Base-by-base conservation (phyloP, 495 filamentous ascomycete genomes). In the Neurospora sp. region DNA sequence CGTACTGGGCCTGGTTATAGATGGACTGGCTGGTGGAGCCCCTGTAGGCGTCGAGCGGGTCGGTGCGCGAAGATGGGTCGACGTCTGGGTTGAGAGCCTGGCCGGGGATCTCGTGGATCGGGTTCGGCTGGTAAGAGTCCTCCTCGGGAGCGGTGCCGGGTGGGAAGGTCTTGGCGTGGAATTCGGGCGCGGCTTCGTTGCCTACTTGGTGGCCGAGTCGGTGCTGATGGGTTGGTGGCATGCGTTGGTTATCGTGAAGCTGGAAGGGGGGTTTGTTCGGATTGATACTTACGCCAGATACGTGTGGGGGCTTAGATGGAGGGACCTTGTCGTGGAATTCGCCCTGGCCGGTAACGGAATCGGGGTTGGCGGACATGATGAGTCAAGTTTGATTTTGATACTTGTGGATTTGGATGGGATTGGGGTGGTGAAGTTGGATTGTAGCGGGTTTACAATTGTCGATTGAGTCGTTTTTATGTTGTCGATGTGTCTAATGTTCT, bases 1-100 rank as follows among this genome's bases (percentile, higher is more conserved):
- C 90, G 0, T 88, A 70, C 0, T 89, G 87, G 0, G 80, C 82
- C 0, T 89, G 89, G 1, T 80, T 83, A 80, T 94, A 78, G 6
- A 94, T 85, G 70, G 89, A 87, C 39, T 76, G 77, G 4, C 87
- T 91, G 0, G 90, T 92, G 3, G 91, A 85, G 5, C 93, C 92
- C 22, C 77, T 79, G 16, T 93, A 78, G 0, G 89, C 89, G 37
- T 88, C 86, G 0, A 80, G 78, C 4, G 90, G 86, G 9, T 78
- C 80, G 7, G 84, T 84, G 42, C 75, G 73, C 3, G 53, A 16
- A 8, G 69, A 70, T 2, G 70, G 71, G 68, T 77, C 72, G 71
- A 76, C 74, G 39, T 70, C 71, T 9, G 70, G 71, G 73, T 87
- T 86, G 73, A 82, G 78, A 31, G 86, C 85, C 72, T 88, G 85